phyloP scores from a whole-genome alignment of 108 stramenopile species.

The Discostella stelligeroides region DNA sequence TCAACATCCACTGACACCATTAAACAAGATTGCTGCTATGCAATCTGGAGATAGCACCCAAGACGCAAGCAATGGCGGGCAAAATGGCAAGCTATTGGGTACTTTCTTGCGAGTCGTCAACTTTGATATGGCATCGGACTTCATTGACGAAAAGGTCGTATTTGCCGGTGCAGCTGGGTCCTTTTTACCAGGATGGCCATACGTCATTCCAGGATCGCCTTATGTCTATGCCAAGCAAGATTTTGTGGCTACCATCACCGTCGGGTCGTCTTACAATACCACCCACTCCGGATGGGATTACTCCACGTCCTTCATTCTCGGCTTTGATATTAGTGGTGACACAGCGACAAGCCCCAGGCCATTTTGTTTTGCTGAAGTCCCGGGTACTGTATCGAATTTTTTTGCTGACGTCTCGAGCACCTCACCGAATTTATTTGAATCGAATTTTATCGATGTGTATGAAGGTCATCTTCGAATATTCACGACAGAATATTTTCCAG shows the following conservation, averaged over 20 bases:
- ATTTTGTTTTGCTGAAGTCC: slow-evolving; percentile 25
- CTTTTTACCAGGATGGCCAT: slow-evolving; percentile 11
- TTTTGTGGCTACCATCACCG: slow-evolving; percentile 23
- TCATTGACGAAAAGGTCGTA: slow-evolving; percentile 1
- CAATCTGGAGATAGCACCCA: slow-evolving; percentile 34
- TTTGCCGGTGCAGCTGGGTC: not conserved
- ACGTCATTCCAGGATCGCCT: too few relatives aligned
- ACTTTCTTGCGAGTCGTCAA: slow-evolving; percentile 33
- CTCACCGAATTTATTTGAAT: too few relatives aligned
- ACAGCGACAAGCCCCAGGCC: slow-evolving; percentile 16
- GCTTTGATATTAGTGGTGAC: slow-evolving; percentile 31
- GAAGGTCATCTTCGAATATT: slow-evolving; percentile 50
- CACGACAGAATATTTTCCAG: slow-evolving; percentile 29
- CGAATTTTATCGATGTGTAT: slow-evolving; percentile 42
- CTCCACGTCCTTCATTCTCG: slow-evolving; percentile 45
- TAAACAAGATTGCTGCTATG: slow-evolving; percentile 36
- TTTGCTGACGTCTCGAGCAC: too few relatives aligned
- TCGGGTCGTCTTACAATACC: slow-evolving; percentile 28
- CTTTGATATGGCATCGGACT: slow-evolving; percentile 39
- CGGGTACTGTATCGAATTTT: slow-evolving; percentile 17
- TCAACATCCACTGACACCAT: slow-evolving; percentile 1
- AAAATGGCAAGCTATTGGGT: slow-evolving; percentile 31
- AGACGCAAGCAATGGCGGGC: slow-evolving; percentile 16
- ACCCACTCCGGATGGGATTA: slow-evolving; percentile 22
- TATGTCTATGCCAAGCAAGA: slow-evolving; percentile 43